These are phyloP conservation scores for Suillus lakei DNA, from an alignment of 768 basidiomycete genomes.

Conservation along the genomic window DNA sequence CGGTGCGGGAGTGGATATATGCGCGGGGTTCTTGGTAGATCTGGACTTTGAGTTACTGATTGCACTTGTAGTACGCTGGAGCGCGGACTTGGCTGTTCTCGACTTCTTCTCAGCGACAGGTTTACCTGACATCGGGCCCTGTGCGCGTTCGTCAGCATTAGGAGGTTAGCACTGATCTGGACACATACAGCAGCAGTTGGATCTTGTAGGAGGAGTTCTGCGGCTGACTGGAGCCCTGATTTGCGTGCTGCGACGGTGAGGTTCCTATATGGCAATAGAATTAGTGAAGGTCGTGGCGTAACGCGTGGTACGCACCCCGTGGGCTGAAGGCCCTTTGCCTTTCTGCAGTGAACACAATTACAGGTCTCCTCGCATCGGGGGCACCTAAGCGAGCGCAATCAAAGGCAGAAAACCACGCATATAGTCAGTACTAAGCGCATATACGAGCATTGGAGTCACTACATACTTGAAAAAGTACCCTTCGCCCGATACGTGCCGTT, in stretches of 20 bases:
- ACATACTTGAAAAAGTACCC: conserved; percentile 60
- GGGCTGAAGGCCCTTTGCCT: conserved; percentile 61
- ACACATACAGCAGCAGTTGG: conserved; percentile 36
- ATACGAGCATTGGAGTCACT: conserved; percentile 1
- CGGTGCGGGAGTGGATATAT: conserved; percentile 31
- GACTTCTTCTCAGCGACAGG: conserved; percentile 15
- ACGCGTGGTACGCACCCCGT: conserved; percentile 51
- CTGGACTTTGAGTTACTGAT: conserved; percentile 13
- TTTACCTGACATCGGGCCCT: conserved; percentile 35
- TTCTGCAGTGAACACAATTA: conserved; percentile 70
- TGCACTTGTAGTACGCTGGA: conserved; percentile 15
- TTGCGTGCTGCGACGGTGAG: conserved; percentile 42
- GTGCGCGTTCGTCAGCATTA: conserved; percentile 17
- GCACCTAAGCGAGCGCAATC: conserved; percentile 50
- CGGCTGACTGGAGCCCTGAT: conserved; percentile 42
- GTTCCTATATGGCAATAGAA: conserved; percentile 36
- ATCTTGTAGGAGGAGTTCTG: conserved; percentile 40
- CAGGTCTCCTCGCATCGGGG: conserved; percentile 70
- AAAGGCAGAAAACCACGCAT: not conserved
- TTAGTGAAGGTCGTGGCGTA: conserved; percentile 7
- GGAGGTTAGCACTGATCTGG: conserved; percentile 1
- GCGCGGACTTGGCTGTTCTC: conserved; percentile 20
- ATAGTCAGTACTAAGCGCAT: conserved; percentile 18
- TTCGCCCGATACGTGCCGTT: conserved; percentile 32
- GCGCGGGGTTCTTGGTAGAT: conserved; percentile 22